phyloP scores from a whole-genome alignment of 257 asterid genomes.

The Eucommia ulmoides region DNA sequence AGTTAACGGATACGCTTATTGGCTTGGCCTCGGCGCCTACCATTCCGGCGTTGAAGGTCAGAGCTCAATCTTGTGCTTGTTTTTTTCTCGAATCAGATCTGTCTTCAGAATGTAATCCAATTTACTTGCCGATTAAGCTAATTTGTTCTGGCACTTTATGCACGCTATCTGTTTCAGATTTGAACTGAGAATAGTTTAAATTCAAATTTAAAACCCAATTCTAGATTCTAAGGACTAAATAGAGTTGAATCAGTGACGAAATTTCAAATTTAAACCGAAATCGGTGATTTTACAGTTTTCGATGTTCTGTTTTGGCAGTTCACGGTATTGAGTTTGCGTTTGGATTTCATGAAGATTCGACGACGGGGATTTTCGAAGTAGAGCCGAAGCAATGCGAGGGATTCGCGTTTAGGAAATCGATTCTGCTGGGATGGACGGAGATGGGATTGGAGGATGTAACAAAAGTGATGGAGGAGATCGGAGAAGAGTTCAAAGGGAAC shows the following conservation, averaged over 20 bases:
- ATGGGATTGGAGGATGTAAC: slow-evolving; percentile 20
- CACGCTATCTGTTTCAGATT: not conserved
- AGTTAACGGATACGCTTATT: slow-evolving; percentile 43
- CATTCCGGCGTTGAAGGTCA: slow-evolving; percentile 88
- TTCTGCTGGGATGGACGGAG: slow-evolving; percentile 39
- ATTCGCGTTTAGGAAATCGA: slow-evolving; percentile 36
- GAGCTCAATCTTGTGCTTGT: slow-evolving; percentile 4
- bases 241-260: too few species aligned
- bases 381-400: slow-evolving; percentile 41
- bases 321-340: too few species aligned
- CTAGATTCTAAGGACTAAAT: too few species aligned
- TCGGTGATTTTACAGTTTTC: too few species aligned
- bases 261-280: too few species aligned
- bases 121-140: too few species aligned
- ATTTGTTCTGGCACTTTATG: not conserved
- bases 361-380: slow-evolving; percentile 41
- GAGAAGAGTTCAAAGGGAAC: slow-evolving; percentile 27
- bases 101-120: not conserved
- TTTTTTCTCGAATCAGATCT: not conserved
- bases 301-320: slow-evolving; percentile 21
- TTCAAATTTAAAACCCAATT: too few species aligned
- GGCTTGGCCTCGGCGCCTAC: slow-evolving; percentile 84
- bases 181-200: not conserved
- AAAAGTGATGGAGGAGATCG: slow-evolving; percentile 27
- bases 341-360: slow-evolving; percentile 40